Evolutionary conservation across 805 yeast species (phyloP).

Genomic region (Yarrowia hollandica): DNA sequence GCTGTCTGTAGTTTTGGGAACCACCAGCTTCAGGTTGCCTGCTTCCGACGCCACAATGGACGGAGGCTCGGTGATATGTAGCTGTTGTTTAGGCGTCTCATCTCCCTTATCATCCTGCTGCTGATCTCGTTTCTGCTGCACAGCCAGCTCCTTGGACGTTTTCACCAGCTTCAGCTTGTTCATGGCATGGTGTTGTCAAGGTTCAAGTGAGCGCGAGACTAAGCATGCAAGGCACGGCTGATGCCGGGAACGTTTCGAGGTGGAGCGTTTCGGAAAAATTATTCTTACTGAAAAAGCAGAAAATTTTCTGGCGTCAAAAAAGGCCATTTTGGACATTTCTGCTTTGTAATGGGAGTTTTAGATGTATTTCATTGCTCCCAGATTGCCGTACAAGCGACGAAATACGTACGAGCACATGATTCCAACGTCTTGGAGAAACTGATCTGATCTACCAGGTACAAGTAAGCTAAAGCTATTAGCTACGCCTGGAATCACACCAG

Average conservation of each 20-base stretch:
- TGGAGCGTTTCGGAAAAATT: not conserved
- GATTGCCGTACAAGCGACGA: no score
- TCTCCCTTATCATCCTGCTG: not conserved
- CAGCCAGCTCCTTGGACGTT: slow-evolving; percentile 15
- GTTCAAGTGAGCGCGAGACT: not conserved
- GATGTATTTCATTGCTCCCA: no score
- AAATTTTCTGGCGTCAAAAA: no score
- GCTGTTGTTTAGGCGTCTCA: not conserved
- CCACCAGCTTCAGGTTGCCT: slow-evolving; percentile 15
- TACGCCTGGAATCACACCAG: no score
- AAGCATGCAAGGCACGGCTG: not conserved
- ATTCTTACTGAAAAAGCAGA: no score
- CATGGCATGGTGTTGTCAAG: slow-evolving; percentile 4
- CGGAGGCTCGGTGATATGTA: slow-evolving; percentile 9
- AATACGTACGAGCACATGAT: no score
- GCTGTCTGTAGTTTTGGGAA: not conserved
- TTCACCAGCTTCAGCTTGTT: slow-evolving; percentile 19
- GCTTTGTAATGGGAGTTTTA: no score
- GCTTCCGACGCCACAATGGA: not conserved
- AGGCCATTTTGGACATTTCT: no score
- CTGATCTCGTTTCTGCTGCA: not conserved
- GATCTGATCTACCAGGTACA: no score
- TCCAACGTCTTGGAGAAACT: no score
- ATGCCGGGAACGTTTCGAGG: not conserved
- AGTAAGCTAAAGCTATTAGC: no score